phyloP scores from a whole-genome alignment of 345 rosid species.

The Isatis tinctoria region DNA sequence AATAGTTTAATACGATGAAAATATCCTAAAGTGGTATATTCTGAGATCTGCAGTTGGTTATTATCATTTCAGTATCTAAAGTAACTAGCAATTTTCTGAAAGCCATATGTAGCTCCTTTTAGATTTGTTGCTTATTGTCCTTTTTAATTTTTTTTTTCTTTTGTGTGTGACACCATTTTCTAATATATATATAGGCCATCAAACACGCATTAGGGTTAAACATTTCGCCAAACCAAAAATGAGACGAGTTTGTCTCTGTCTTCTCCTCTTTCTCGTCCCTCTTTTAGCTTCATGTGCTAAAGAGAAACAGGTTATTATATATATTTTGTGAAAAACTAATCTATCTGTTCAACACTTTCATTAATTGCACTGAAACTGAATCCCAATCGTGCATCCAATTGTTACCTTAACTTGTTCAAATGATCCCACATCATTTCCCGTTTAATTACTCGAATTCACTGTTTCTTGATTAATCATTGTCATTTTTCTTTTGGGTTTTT shows the following conservation, averaged over 20 bases:
- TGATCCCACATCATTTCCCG: background rate
- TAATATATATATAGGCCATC: too few species aligned
- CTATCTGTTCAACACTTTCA: background rate
- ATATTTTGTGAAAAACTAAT: background rate
- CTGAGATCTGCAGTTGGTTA: background rate
- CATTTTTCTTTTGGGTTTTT: background rate
- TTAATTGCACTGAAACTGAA: background rate
- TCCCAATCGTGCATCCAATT: background rate
- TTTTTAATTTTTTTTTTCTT: too few species aligned
- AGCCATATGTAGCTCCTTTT: too few species aligned
- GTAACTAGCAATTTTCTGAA: too few species aligned
- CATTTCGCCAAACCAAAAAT: background rate
- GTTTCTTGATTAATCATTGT: background rate
- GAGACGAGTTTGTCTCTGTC: background rate
- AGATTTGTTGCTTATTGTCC: too few species aligned
- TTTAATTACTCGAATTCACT: background rate
- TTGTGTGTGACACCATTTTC: too few species aligned
- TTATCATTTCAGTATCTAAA: too few species aligned
- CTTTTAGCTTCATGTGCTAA: constrained; percentile 19
- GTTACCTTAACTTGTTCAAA: background rate
- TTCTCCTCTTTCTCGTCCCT: constrained; percentile 16
- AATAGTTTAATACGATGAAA: background rate
- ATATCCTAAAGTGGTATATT: background rate
- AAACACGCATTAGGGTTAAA: background rate
- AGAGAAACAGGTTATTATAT: constrained; percentile 14